phyloP scores from a whole-genome alignment of 2,329 filamentous ascomycete genomes.

The Apiospora arundinis region DNA sequence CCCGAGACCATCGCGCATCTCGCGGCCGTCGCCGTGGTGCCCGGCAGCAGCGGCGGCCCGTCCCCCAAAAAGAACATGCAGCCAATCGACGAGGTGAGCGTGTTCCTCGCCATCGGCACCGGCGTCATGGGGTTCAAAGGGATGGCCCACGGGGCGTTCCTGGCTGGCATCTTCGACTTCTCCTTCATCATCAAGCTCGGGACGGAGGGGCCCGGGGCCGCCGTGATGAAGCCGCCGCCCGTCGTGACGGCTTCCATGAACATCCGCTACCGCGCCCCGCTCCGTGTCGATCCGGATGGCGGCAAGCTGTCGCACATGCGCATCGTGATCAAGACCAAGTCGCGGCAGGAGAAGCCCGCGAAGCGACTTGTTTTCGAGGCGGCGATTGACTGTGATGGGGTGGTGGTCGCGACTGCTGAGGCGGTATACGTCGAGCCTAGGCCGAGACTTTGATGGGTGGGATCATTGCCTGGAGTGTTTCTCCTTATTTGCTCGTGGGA shows the following conservation, averaged over 20 bases:
- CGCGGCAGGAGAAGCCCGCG: slow-evolving; percentile 7
- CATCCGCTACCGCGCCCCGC: slow-evolving; percentile 1
- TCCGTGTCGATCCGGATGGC: not conserved
- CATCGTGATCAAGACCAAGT: not conserved
- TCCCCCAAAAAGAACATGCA: not conserved
- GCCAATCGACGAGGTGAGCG: not conserved
- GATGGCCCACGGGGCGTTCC: slow-evolving; percentile 3
- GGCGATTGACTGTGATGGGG: not conserved
- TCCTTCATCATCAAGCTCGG: slow-evolving; percentile 6
- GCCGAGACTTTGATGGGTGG: not conserved
- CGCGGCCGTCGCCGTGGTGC: not conserved
- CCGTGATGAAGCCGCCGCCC: slow-evolving; percentile 3
- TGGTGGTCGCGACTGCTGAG: not conserved
- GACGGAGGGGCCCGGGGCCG: not conserved
- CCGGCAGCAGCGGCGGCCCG: not conserved
- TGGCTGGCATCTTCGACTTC: slow-evolving; percentile 6
- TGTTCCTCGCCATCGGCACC: not conserved
- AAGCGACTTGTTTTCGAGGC: slow-evolving; percentile 6
- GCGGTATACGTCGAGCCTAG: slow-evolving; percentile 1
- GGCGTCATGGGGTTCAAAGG: slow-evolving; percentile 9
- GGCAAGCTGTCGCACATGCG: slow-evolving; percentile 3
- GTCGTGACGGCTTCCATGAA: slow-evolving; percentile 4
- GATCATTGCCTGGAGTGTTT: no score
- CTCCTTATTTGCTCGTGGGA: no score
- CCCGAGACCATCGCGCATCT: slow-evolving; percentile 7